phyloP scores from a whole-genome alignment of 177 flowering plant genomes.

The Vitis hybrid region DNA sequence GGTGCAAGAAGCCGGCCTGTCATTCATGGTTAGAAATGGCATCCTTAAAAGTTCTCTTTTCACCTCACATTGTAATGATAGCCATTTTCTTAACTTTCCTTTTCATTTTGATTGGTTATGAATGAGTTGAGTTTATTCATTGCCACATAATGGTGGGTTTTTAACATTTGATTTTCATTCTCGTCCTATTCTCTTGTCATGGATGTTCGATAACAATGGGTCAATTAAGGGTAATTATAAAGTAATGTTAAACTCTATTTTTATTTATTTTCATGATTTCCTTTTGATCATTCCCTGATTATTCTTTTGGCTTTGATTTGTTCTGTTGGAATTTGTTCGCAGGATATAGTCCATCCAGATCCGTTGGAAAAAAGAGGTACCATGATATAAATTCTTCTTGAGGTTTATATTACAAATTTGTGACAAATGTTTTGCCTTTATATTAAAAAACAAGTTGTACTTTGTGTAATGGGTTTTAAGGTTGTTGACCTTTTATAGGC shows the following conservation, averaged over 20 bases:
- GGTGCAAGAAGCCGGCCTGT: slow-evolving; percentile 43
- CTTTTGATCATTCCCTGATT: background rate
- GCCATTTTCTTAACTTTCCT: background rate
- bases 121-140: background rate
- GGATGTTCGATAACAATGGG: background rate
- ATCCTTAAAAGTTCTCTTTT: background rate
- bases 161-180: background rate
- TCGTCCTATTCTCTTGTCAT: background rate
- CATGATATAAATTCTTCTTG: background rate
- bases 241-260: background rate
- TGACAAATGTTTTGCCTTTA: background rate
- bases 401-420: background rate
- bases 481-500: background rate
- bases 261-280: background rate
- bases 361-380: slow-evolving; percentile 53
- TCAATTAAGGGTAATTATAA: background rate
- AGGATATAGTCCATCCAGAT: slow-evolving; percentile 58
- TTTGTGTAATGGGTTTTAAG: background rate
- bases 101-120: background rate
- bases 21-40: slow-evolving; percentile 45
- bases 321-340: slow-evolving; percentile 18
- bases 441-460: background rate
- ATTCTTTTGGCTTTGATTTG: background rate
- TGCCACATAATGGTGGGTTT: background rate
- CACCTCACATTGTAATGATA: background rate